phyloP scores from a whole-genome alignment of 768 basidiomycete species.

The Myochromella boudieri region DNA sequence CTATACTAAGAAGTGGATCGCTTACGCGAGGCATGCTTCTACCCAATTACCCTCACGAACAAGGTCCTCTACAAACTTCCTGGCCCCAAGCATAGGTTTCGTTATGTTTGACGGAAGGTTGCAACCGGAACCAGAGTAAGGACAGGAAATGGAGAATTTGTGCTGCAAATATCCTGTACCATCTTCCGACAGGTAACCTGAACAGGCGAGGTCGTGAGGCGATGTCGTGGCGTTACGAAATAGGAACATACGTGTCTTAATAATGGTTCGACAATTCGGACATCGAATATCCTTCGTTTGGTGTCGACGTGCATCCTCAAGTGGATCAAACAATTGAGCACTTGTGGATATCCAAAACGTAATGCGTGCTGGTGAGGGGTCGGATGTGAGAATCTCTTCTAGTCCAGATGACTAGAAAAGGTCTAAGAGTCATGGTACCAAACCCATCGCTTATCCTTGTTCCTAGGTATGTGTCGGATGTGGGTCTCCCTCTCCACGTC shows the following conservation, averaged over 20 bases:
- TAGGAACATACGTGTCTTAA: not conserved
- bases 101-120: not conserved
- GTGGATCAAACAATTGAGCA: conserved; percentile 8
- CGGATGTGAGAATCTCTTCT: not conserved
- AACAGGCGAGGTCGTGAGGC: not conserved
- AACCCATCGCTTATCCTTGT: conserved; percentile 30
- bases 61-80: conserved; percentile 13
- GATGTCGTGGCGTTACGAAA: not conserved
- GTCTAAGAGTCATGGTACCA: conserved; percentile 22
- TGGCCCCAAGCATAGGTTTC: conserved; percentile 2
- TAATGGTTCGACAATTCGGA: conserved; percentile 7
- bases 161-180: conserved; percentile 15
- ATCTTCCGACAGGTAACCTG: conserved; percentile 7
- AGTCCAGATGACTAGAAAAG: not conserved
- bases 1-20: not conserved
- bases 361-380: conserved; percentile 3
- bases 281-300: conserved; percentile 9
- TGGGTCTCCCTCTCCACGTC: not conserved
- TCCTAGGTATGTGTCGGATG: conserved; percentile 16
- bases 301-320: conserved; percentile 11
- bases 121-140: conserved; percentile 1
- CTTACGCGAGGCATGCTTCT: conserved; percentile 11
- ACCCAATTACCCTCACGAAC: not conserved
- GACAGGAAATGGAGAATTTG: conserved; percentile 7
- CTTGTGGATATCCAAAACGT: conserved; percentile 4